Evolutionary conservation across 306 rosid genomes (phyloP), one percentile per base, ranked within the genome.

Genomic region (Dalbergia oliveri): DNA sequence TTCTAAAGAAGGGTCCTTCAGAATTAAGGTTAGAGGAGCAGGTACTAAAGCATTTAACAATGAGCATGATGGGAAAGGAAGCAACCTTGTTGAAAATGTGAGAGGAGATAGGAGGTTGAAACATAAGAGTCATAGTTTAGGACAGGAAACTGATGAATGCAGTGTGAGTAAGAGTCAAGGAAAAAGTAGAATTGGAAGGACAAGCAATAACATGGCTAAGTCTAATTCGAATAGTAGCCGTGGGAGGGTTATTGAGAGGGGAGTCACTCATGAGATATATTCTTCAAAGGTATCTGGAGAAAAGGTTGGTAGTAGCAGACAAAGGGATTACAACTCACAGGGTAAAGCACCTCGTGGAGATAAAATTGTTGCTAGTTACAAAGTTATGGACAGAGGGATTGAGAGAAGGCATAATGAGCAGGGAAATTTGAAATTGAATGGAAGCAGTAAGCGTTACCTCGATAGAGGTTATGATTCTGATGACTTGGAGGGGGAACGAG

Each of bases 401-500:
- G 76, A 41, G 75, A 84, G 85, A 79, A 85, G 80, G 69, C 47
- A 44, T 73, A 33, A 16, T 26, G 65, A 60, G 57, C 66, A 39
- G 35, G 70, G 60, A 31, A 78, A 85, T 79, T 79, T 50, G 61
- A 86, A 66, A 61, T 35, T 74, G 77, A 85, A 74, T 21, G 72
- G 82, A 84, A 79, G 88, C 15, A 39, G 66, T 41, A 73, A 82
- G 78, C 76, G 31, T 6, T 82, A 67, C 66, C 34, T 58, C 71
- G 66, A 77, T 74, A 76, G 78, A 54, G 78, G 66, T 79, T 76
- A 81, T 62, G 81, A 78, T 53, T 81, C 80, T 13, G 87, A 87
- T 9, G 70, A 63, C 54, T 73, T 84, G 82, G 87, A 66, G 84
- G 85, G 88, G 70, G 99, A 93, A 54, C 86, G 97, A 84, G 94